phyloP scores from a whole-genome alignment of 371 early-diverging fungal species.

The Thermomucor indicae-seudaticae region DNA sequence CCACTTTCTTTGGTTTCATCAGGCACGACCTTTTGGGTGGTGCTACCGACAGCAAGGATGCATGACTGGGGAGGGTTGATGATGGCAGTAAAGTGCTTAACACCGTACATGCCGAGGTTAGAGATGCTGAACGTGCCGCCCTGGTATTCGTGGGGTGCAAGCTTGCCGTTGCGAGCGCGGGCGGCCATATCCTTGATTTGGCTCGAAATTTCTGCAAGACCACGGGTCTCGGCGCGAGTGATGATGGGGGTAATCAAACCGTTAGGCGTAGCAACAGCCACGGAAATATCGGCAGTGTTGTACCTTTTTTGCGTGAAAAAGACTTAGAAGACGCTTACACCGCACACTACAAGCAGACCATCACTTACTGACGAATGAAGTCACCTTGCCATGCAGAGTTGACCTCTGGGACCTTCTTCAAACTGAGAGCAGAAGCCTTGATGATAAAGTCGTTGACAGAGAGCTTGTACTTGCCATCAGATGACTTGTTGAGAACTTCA shows the following conservation, averaged over 20 bases:
- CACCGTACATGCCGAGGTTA: slow-evolving; percentile 97
- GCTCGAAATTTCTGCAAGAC: slow-evolving; percentile 82
- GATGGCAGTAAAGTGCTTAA: slow-evolving; percentile 94
- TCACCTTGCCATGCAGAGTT: slow-evolving; percentile 95
- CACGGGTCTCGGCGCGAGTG: slow-evolving; percentile 76
- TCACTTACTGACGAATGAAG: slow-evolving; percentile 83
- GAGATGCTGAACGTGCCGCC: slow-evolving; percentile 96
- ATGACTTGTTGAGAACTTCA: slow-evolving; percentile 81
- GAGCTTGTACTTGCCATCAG: slow-evolving; percentile 89
- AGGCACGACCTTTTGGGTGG: slow-evolving; percentile 79
- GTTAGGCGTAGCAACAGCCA: slow-evolving; percentile 93
- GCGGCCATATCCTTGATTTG: slow-evolving; percentile 84
- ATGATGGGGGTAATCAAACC: slow-evolving; percentile 98
- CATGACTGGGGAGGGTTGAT: slow-evolving; percentile 97
- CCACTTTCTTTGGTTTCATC: slow-evolving; percentile 61
- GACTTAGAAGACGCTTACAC: not conserved
- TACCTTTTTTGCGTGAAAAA: slow-evolving; percentile 43
- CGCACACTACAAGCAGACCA: no score
- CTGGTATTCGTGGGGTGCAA: slow-evolving; percentile 95
- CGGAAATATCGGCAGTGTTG: slow-evolving; percentile 90
- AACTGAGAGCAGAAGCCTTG: slow-evolving; percentile 91
- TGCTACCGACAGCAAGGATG: slow-evolving; percentile 91
- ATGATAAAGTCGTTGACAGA: slow-evolving; percentile 98
- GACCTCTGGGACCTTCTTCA: slow-evolving; percentile 93
- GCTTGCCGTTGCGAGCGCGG: slow-evolving; percentile 86